phyloP scores from a whole-genome alignment of 2,329 filamentous ascomycete species.

The Aplosporella prunicola region DNA sequence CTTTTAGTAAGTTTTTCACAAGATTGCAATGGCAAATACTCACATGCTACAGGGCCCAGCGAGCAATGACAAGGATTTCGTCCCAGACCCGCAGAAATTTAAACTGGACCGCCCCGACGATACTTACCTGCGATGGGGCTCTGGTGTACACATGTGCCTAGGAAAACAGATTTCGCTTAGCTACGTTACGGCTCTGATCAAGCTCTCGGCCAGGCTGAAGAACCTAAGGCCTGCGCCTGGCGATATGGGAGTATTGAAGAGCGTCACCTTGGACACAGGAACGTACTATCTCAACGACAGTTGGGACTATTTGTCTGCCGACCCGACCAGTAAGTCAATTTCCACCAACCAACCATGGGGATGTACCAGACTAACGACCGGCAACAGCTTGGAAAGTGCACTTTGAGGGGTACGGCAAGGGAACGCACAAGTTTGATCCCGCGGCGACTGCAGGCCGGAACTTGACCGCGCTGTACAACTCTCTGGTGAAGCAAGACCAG shows the following conservation, averaged over 20 bases:
- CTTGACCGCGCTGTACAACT: neutral
- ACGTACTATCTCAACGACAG: constrained; percentile 40
- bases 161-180: constrained; percentile 33
- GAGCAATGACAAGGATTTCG: constrained; percentile 31
- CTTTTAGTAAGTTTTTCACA: constrained; percentile 16
- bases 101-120: constrained; percentile 33
- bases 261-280: constrained; percentile 27
- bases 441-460: neutral
- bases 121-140: constrained; percentile 37
- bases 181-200: constrained; percentile 34
- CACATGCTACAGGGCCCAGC: constrained; percentile 20
- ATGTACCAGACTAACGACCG: neutral
- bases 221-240: constrained; percentile 38
- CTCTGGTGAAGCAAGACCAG: neutral
- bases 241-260: constrained; percentile 39
- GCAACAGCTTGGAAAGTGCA: constrained; percentile 10
- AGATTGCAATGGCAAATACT: accelerated
- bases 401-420: constrained; percentile 8
- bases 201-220: constrained; percentile 36
- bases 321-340: constrained; percentile 41
- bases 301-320: constrained; percentile 38
- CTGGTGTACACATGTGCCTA: constrained; percentile 40
- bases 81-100: constrained; percentile 33
- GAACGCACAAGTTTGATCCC: neutral
- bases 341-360: too few species aligned